These are phyloP conservation scores for Vachellia collinsii DNA, from an alignment of 306 rosid species.

Conservation along the genomic window DNA sequence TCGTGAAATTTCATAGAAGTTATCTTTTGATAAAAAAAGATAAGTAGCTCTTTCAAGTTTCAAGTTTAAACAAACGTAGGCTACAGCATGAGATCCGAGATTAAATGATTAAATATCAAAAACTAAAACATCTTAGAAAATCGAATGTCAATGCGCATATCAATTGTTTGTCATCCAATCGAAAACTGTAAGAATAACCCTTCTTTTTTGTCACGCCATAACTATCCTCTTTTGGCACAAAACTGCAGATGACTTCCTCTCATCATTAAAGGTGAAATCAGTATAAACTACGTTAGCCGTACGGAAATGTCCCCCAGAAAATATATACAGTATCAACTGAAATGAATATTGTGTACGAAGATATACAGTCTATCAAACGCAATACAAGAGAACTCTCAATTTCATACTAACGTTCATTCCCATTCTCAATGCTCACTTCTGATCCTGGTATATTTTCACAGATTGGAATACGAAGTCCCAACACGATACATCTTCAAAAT, in stretches of 20 bases:
- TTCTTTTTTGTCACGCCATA: not conserved
- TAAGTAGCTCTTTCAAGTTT: not conserved
- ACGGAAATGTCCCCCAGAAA: not conserved
- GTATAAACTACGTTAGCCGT: conserved; percentile 1
- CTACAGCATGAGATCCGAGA: not conserved
- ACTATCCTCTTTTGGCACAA: conserved; percentile 14
- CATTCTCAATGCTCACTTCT: conserved; percentile 28
- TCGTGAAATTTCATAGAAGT: not conserved
- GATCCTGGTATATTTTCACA: conserved; percentile 16
- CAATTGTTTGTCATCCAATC: not conserved
- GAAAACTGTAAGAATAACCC: not conserved
- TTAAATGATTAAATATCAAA: not conserved
- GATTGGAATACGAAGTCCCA: conserved; percentile 22
- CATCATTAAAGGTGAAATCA: conserved; percentile 26
- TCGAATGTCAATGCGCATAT: not conserved
- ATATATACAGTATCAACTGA: conserved; percentile 16
- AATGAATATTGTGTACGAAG: conserved; percentile 27
- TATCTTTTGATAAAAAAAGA: not conserved
- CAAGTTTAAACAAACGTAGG: not conserved
- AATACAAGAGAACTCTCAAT: conserved; percentile 26
- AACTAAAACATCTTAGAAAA: not conserved
- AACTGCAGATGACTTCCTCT: conserved; percentile 13
- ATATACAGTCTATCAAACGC: conserved; percentile 20
- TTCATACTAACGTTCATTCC: conserved; percentile 16
- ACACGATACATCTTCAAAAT: conserved; percentile 36